Base-by-base conservation (phyloP, 2,329 filamentous ascomycete genomes). In the Aureobasidium sp. region DNA sequence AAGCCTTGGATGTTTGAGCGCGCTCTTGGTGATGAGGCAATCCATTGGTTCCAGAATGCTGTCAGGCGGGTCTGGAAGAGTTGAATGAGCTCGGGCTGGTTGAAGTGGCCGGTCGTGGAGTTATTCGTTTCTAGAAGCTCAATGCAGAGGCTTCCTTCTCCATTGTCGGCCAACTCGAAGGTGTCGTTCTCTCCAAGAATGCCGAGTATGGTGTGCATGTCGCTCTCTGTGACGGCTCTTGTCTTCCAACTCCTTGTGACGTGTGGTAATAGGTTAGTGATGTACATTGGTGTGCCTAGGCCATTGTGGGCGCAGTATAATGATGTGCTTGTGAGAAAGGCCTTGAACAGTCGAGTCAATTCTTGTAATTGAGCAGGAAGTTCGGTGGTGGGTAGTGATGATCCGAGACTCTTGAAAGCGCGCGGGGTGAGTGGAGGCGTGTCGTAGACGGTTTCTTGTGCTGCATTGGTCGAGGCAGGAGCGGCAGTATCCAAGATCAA, bases 221-320 rank as follows among this genome's bases (percentile, higher is more conserved):
- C 79, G 46, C 76, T 71, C 20, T 77, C 65, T 1, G 72, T 76
- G 42, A 81, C 78, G 61, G 72, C 73, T 9, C 79, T 75, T 62
- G 77, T 76, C 61, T 75, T 75, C 75, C 79, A 80, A 50, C 74
- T 73, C 36, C 75, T 70, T 7, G 78, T 75, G 48, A 78, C 70
- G 8, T 74, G 72, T 27, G 73, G 70, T 26, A 75, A 71, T 34
- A 81, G 66, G 26, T 70, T 67, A 27, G 70, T 66, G 26, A 80
- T 67, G 62, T 79, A 72, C 59, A 76, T 73, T n/a, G 78, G 73
- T 17, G 75, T 71, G 6, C 76, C 72, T 13, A 74, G 75, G 51
- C 77, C 78, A 62, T 80, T 79, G 67, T 81, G 79, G 23, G 79
- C 76, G 65, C 77, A 79, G 66, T 80, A 77, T 32, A 81, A 70